Base-by-base conservation (phyloP, 208 protist species). In the Acanthamoeba rhysodes region DNA sequence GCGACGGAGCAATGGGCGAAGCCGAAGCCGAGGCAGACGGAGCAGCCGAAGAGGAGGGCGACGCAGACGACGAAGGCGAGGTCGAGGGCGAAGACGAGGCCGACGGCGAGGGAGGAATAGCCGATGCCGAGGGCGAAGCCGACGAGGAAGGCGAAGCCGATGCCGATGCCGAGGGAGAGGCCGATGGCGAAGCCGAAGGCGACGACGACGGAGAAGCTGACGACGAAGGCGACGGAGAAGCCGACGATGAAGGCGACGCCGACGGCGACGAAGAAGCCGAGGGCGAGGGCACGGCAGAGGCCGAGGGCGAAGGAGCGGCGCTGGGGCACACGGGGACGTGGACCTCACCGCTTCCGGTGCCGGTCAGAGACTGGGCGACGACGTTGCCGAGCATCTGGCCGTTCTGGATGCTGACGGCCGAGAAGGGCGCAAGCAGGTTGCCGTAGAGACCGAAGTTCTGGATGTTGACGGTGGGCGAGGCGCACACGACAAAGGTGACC, bases 301-400 rank as follows among this genome's bases (percentile, higher is more conserved):
- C 32, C 24, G 78, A 87, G 45, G 78, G 78, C 2, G 78, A 87
- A 8, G 78, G 45, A 24, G 22, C 27, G 8, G 80, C 8, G 6
- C 22, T 45, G 27, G 80, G 41, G 80, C 80, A 88, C 5, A 45
- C 48, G 50, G 80, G 80, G 12, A 88, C 27, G 53, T 88, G 80
- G 27, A 88, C 80, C 80, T 88, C 80, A 24, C 80, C 80, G 53
- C 80, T 88, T 50, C 80, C 80, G n/a, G 50, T 64, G 16, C 80
- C 24, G 6, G 80, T 88, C 7, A 88, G 80, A 4, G n/a, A 45
- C n/a, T 16, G 80, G 5, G 80, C 80, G 27, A 88, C 80, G 29
- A 88, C 80, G 32, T 88, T 88, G 50, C 80, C 80, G 10, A 88
- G 80, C 27, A 88, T 50, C 80, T 88, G 80, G 29, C 8, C 80